Evolutionary conservation across 108 stramenopile genomes (phyloP).

Genomic region (Cyclotella baltica): DNA sequence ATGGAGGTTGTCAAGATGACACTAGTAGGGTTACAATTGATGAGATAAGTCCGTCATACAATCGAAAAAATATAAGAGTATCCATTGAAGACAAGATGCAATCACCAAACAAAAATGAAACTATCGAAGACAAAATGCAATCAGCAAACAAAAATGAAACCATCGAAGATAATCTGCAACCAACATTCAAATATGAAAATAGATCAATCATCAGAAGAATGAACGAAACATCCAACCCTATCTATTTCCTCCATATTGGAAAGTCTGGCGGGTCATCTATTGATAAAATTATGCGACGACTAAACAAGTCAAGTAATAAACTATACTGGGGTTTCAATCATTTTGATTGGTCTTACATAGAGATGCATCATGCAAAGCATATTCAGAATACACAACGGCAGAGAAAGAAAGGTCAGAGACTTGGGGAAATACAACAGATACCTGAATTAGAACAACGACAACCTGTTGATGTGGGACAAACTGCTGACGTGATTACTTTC

Average conservation of each 20-base stretch:
- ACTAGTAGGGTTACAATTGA: no score
- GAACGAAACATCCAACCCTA: slow-evolving; percentile 21
- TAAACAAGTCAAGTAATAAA: neutral
- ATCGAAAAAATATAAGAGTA: no score
- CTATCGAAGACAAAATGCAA: neutral
- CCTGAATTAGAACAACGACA: neutral
- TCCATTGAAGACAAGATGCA: neutral
- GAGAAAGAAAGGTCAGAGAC: no score
- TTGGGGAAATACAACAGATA: no score
- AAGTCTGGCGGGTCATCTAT: slow-evolving; percentile 44
- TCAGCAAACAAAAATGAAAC: no score
- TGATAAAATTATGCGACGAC: slow-evolving; percentile 12
- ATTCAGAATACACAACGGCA: neutral
- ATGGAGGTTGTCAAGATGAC: neutral
- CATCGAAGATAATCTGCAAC: neutral
- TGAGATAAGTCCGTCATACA: no score
- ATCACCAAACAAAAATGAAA: no score
- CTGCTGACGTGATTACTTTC: slow-evolving; percentile 43
- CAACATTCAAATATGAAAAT: neutral
- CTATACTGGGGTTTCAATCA: slow-evolving; percentile 24
- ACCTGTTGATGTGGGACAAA: neutral
- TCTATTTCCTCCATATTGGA: slow-evolving; percentile 44
- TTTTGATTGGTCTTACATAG: slow-evolving; percentile 41
- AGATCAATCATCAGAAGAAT: neutral
- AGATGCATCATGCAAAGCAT: neutral